Conservation (phyloP, 2,329 filamentous ascomycete species). For the Monosporascus sp. region DNA sequence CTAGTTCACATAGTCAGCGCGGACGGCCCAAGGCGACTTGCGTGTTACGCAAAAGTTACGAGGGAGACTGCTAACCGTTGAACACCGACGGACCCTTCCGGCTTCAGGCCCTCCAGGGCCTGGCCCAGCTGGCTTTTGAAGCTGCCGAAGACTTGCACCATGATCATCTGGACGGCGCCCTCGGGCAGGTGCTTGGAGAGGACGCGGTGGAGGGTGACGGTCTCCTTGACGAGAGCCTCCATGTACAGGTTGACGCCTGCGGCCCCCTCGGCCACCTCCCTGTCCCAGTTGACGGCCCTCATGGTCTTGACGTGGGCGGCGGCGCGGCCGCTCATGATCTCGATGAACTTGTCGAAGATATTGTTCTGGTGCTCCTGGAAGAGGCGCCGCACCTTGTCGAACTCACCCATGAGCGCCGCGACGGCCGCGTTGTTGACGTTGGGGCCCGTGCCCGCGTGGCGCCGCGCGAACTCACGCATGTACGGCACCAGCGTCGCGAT, state of each 20-base stretch:
- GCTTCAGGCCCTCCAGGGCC: constrained; percentile 59
- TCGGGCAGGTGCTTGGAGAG: constrained; percentile 78
- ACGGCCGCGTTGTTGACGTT: constrained; percentile 38
- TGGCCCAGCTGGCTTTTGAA: constrained; percentile 76
- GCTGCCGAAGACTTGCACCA: constrained; percentile 75
- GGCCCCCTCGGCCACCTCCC: constrained; percentile 26
- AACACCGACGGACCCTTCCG: constrained; percentile 63
- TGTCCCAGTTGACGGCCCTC: constrained; percentile 71
- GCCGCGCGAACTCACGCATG: constrained; percentile 82
- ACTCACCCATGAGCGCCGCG: constrained; percentile 67
- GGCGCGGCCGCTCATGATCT: constrained; percentile 82
- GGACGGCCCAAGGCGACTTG: background rate
- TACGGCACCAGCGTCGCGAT: constrained; percentile 84
- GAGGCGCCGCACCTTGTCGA: constrained; percentile 78
- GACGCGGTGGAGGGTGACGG: constrained; percentile 76
- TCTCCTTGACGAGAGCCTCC: constrained; percentile 84
- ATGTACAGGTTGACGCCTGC: constrained; percentile 63
- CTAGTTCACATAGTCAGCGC: constrained; percentile 37
- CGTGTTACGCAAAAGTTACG: background rate
- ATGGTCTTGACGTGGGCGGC: constrained; percentile 69
- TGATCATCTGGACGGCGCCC: constrained; percentile 72
- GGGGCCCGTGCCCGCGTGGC: constrained; percentile 55
- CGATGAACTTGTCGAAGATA: constrained; percentile 88
- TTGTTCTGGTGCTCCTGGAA: constrained; percentile 86
- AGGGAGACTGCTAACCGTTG: constrained; percentile 53